Evolutionary conservation across 2,329 filamentous ascomycete genomes (phyloP), one percentile per base, ranked within the genome.

Genomic region (Aspergillus calidoustus): DNA sequence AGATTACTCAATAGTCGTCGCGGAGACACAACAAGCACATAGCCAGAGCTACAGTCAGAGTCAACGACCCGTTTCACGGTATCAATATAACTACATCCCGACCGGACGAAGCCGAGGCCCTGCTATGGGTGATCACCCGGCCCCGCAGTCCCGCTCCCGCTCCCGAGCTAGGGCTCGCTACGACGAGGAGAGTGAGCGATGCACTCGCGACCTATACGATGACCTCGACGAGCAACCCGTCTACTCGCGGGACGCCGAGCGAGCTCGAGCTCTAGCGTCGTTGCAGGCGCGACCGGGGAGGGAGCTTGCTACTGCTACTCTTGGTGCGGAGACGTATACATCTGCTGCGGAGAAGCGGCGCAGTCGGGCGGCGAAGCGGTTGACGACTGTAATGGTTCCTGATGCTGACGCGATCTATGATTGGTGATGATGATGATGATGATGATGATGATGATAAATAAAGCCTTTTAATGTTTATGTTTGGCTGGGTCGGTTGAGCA

Each of bases 301-400:
- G 13, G 19, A n/a, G 34, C 23, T 11, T 55, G 34, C 34, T 6
- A 15, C 11, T 15, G 34, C 34, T 15, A 17, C 34, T 28, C 25
- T 28, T 41, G 34, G 34, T 15, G 34, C 11, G 11, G 15, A 9
- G 8, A 38, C 9, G 17, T 51, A 61, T 63, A 13, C 68, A 63
- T 64, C 59, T 9, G 58, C 66, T 22, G 22, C 50, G 50, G 70
- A 72, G 57, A 70, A 66, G 52, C 72, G 66, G 38, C 58, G 66
- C 48, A 59, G 59, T 38, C 73, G 68, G 19, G 65, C 66, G 25
- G 52, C 68, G 41, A 69, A 62, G 52, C 62, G 68, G 11, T 62
- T 76, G 69, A 76, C 75, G 44, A 63, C 72, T 57, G 66, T 70
- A 0, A 77, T 78, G 76, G 76, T 78, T 6, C 73, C 74, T 23